Evolutionary conservation across 2,329 filamentous ascomycete species (phyloP), one percentile per base, ranked within the genome.

Genomic region (Nothopassalora personata): DNA sequence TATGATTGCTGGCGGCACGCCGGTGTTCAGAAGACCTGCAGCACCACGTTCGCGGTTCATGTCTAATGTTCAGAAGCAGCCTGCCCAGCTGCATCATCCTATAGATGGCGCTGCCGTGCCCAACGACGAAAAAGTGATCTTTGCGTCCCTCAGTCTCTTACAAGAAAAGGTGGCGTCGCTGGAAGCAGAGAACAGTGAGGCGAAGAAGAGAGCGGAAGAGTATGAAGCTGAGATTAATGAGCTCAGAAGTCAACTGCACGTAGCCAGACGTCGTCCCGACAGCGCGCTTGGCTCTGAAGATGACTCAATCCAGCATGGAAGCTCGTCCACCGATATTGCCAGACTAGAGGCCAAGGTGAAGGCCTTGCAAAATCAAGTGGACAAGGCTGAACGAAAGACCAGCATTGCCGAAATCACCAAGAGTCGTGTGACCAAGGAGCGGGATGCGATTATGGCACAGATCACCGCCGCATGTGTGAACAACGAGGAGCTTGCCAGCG

Each of bases 401-500:
- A 83, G 81, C 60, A 78, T 84, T n/a, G 79, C 81, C 36, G 84
- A 88, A 53, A 84, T 86, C 54, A 81, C 85, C 61, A 85, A 82
- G 59, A 83, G 86, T 61, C 81, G 84, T 3, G 74, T 88, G 46
- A 79, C 80, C 3, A 79, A 82, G 31, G 87, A 90, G 71, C 81
- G 85, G 31, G 86, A 89, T 64, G 83, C 84, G 50, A 81, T 87
- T 39, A 77, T 87, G 52, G 80, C 80, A 54, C 86, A 86, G 66
- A 77, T 86, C 5, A 82, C 83, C 30, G 79, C 84, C 53, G 85
- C 85, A 4, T 86, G 83, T 54, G 77, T 79, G 57, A 83, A 82
- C 34, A 76, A 68, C 18, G 83, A 86, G 50, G 77, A 77, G 64
- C 65, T 80, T 33, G 78, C 76, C 69, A 71, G 64, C 8, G 79